phyloP scores from a whole-genome alignment of 2,329 filamentous ascomycete genomes.

The Colletotrichum higginsianum region DNA sequence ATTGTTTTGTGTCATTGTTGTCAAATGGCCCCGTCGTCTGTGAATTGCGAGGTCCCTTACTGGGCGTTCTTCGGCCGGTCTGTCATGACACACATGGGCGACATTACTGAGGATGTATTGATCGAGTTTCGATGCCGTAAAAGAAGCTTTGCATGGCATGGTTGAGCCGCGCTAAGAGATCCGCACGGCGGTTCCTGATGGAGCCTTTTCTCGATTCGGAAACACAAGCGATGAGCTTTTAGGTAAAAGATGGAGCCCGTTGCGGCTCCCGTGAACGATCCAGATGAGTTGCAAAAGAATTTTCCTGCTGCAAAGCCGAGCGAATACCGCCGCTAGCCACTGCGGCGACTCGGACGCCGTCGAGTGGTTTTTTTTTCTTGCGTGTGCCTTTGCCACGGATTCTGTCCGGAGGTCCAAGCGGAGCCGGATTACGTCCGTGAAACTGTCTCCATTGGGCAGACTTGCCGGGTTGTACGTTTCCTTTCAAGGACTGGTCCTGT shows the following conservation, averaged over 20 bases:
- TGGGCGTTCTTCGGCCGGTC: conserved; percentile 34
- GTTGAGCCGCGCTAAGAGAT: conserved; percentile 40
- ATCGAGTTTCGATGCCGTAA: conserved; percentile 39
- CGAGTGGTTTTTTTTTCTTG: not conserved
- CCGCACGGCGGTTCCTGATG: conserved; percentile 26
- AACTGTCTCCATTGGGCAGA: conserved; percentile 9
- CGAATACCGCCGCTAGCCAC: conserved; percentile 35
- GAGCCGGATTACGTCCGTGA: conserved; percentile 24
- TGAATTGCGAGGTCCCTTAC: not conserved
- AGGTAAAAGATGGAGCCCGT: conserved; percentile 36
- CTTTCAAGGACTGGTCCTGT: conserved; percentile 10
- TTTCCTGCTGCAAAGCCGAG: conserved; percentile 39
- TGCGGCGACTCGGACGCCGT: conserved; percentile 17
- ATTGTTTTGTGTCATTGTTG: conserved; percentile 38
- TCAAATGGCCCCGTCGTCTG: conserved; percentile 5
- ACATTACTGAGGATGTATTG: conserved; percentile 22
- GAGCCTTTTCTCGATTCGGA: conserved; percentile 25
- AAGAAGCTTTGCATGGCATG: conserved; percentile 41
- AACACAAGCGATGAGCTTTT: conserved; percentile 36
- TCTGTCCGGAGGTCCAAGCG: conserved; percentile 13
- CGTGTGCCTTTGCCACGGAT: not conserved
- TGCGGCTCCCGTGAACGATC: conserved; percentile 22
- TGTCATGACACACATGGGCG: not conserved
- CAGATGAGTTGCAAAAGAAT: conserved; percentile 31
- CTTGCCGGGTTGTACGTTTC: conserved; percentile 1